Percentiles rank a stretch among this genome's conserved stretches.
phyloP scores from a whole-genome alignment of 352 stramenopile genomes.

The Phytophthora megakarya region DNA sequence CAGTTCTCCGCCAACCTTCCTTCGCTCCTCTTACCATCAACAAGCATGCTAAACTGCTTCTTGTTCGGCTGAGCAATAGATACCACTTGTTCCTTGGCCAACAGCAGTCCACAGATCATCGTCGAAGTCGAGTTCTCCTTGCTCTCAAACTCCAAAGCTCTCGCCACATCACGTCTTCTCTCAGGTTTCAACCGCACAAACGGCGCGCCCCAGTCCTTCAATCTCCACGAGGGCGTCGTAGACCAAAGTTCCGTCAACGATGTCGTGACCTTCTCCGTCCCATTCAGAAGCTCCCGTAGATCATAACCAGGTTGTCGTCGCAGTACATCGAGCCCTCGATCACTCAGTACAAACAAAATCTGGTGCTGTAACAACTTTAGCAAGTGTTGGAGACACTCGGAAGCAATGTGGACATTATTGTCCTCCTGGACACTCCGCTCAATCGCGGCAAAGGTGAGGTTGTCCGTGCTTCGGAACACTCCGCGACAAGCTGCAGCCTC shows the following conservation, averaged over 20 bases:
- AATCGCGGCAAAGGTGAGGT: constrained; percentile 62
- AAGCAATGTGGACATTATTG: constrained; percentile 23
- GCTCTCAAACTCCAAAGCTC: constrained; percentile 56
- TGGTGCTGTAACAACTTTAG: constrained; percentile 56
- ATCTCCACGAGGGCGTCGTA: constrained; percentile 37
- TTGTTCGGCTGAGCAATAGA: constrained; percentile 58
- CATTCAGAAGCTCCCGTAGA: constrained; percentile 67
- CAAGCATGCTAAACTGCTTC: constrained; percentile 68
- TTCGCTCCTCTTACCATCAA: constrained; percentile 48
- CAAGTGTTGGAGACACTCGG: constrained; percentile 50
- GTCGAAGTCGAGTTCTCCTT: constrained; percentile 23
- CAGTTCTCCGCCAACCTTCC: no score
- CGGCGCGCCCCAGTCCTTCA: constrained; percentile 51
- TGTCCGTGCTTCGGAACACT: constrained; percentile 55
- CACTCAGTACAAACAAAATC: constrained; percentile 67
- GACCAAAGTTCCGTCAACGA: constrained; percentile 54
- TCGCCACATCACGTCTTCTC: constrained; percentile 46
- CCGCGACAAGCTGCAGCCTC: constrained; percentile 42
- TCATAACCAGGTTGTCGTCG: constrained; percentile 67
- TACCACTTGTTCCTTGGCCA: constrained; percentile 56
- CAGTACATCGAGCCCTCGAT: constrained; percentile 64
- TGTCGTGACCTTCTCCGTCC: constrained; percentile 58
- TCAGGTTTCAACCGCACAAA: constrained; percentile 55
- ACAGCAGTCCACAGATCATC: constrained; percentile 69
- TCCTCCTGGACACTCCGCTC: constrained; percentile 28